Evolutionary conservation across 345 rosid genomes (phyloP), one percentile per base, ranked within the genome.

Genomic region (Trapa incisa): DNA sequence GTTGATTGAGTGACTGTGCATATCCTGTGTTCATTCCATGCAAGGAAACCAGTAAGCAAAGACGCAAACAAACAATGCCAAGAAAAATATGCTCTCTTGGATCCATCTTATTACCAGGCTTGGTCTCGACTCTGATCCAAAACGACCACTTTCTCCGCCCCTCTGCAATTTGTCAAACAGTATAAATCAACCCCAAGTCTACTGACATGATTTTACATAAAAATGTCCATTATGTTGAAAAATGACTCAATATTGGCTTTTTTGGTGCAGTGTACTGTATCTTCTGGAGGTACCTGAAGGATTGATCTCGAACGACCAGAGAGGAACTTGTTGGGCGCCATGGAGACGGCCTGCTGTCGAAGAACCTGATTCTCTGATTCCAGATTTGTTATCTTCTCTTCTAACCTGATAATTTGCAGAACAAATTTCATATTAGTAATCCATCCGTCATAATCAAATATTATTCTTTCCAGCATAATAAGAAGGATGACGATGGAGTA

Each of bases 311-410:
- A 89, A 72, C 98, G 95, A 56, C 92, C 95, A 38, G 98, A 89
- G 68, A 92, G 89, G 80, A 87, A 87, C 75, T 86, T 89, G 65
- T 84, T 92, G n/a, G 98, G 95, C 71, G 98, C 85, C 86, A 92
- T 84, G 38, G 96, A 86, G 67, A 92, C 89, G 65, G 96, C 96
- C 75, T 92, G 98, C 73, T 92, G 98, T 56, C 96, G 80, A 56
- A 92, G 81, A 37, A 92, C 98, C 88, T 86, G 82, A 71, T 89
- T 89, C 79, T 89, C 98, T 15, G 98, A 92, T 77, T 87, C 96
- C 71, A 87, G 70, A 73, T 92, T 92, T 47, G 72, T 65, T 61
- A 89, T 81, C 78, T 87, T 92, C 80, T 92, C 98, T 77, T 92
- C 98, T 74, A 85, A 77, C 81, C 98, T 92, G 70, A 69, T 76